A percentile compares a stretch with the other conserved stretches of the same genome.
phyloP scores from a whole-genome alignment of 192 early-diverging fungal genomes.

The Umbelopsis ramanniana region DNA sequence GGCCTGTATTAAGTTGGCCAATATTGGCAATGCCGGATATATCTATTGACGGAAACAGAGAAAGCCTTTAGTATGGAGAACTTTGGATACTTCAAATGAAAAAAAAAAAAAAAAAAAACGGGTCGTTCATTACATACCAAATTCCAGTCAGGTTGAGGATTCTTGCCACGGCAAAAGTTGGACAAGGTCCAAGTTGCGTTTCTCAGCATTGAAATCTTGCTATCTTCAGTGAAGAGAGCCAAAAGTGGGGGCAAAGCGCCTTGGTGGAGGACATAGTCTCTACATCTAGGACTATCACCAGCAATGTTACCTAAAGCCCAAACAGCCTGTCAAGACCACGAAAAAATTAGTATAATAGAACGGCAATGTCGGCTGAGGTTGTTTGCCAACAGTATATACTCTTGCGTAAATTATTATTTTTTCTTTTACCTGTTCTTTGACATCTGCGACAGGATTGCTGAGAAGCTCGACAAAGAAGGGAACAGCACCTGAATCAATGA shows the following conservation, averaged over 20 bases:
- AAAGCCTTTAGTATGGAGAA: no score
- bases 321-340: conserved; percentile 35
- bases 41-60: not conserved
- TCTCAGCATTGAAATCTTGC: conserved; percentile 64
- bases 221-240: conserved; percentile 35
- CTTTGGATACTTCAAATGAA: no score
- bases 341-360: not conserved
- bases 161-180: conserved; percentile 80
- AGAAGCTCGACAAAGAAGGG: conserved; percentile 51
- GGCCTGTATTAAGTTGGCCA: conserved; percentile 69
- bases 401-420: not conserved
- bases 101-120: not conserved
- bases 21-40: conserved; percentile 31
- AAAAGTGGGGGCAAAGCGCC: conserved; percentile 40
- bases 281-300: conserved; percentile 45
- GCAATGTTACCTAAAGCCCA: conserved; percentile 63
- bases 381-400: not conserved
- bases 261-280: conserved; percentile 48
- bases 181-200: conserved; percentile 84
- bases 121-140: conserved; percentile 39
- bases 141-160: conserved; percentile 72
- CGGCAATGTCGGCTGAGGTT: no score
- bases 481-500: conserved; percentile 51
- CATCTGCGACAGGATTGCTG: conserved; percentile 35
- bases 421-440: conserved; percentile 45